Evolutionary conservation across 2,329 filamentous ascomycete genomes (phyloP).

Genomic region (Aurifilum marmelostoma): DNA sequence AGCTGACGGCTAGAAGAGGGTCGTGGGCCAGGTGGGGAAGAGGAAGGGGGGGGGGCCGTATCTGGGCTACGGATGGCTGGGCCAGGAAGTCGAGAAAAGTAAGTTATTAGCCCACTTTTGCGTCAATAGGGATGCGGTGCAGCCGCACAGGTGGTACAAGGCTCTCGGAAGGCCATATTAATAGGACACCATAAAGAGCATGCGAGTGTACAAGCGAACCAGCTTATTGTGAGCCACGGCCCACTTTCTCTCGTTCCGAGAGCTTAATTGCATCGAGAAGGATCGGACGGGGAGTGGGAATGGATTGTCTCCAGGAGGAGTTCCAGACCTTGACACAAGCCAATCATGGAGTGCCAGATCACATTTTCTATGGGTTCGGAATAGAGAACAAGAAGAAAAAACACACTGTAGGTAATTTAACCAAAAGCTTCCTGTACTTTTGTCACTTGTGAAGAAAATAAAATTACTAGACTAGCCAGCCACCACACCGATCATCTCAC

Average conservation of each 20-base stretch:
- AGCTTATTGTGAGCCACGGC: neutral
- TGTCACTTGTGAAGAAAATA: neutral
- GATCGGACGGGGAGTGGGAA: neutral
- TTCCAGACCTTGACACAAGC: neutral
- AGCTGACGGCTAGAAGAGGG: neutral
- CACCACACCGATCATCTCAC: too few species aligned
- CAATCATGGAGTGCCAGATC: neutral
- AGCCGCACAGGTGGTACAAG: neutral
- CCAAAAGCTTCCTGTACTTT: neutral
- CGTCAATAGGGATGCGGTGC: neutral
- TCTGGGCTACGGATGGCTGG: neutral
- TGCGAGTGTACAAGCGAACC: neutral
- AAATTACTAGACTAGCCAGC: too few species aligned
- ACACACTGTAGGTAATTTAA: neutral
- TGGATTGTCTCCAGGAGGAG: too few species aligned
- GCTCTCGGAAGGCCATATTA: slow-evolving; percentile 4
- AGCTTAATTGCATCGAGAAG: neutral
- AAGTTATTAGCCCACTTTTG: neutral
- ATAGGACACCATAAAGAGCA: neutral
- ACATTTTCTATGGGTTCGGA: neutral
- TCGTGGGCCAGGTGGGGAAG: too few species aligned
- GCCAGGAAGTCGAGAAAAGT: neutral
- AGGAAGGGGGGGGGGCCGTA: neutral
- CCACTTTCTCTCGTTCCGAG: neutral
- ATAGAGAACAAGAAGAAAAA: neutral